A percentile compares a stretch with the other conserved stretches of the same genome.
Evolutionary conservation across 495 filamentous ascomycete genomes (phyloP).

Genomic region (Pseudevernia furfuracea): DNA sequence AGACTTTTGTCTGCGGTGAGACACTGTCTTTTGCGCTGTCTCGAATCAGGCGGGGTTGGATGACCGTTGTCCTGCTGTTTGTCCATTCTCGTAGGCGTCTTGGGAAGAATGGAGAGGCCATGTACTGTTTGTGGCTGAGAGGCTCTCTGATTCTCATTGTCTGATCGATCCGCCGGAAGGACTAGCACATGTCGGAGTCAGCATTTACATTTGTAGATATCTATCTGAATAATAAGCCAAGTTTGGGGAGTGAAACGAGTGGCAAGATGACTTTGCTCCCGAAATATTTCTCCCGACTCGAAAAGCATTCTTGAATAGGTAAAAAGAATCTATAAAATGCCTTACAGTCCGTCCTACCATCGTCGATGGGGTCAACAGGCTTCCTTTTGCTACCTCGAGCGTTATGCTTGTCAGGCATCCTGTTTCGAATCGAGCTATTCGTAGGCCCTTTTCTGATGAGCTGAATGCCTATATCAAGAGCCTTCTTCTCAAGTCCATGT

Average conservation of each 20-base stretch:
- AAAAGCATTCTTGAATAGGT: too few species aligned
- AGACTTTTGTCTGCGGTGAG: not conserved
- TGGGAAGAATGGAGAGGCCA: not conserved
- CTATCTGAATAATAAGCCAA: too few species aligned
- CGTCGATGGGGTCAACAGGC: not conserved
- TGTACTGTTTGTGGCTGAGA: not conserved
- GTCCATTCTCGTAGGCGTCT: not conserved
- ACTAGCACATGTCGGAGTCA: too few species aligned
- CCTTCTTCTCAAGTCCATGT: not conserved
- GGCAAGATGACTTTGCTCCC: too few species aligned
- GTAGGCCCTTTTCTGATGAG: not conserved
- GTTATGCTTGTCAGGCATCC: not conserved
- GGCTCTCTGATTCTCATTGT: not conserved
- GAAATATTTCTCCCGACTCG: too few species aligned
- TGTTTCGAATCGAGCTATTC: not conserved
- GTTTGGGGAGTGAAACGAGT: too few species aligned
- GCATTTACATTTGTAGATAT: too few species aligned
- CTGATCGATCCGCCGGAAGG: too few species aligned
- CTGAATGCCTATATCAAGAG: not conserved
- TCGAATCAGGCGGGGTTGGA: not conserved
- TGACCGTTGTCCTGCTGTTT: not conserved
- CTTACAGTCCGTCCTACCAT: not conserved
- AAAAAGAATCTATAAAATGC: too few species aligned
- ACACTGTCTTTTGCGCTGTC: not conserved
- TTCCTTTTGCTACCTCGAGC: not conserved